Evolutionary conservation across 2,329 filamentous ascomycete genomes (phyloP), one percentile per base, ranked within the genome.

Genomic region (Emergomyces pasteurianus): DNA sequence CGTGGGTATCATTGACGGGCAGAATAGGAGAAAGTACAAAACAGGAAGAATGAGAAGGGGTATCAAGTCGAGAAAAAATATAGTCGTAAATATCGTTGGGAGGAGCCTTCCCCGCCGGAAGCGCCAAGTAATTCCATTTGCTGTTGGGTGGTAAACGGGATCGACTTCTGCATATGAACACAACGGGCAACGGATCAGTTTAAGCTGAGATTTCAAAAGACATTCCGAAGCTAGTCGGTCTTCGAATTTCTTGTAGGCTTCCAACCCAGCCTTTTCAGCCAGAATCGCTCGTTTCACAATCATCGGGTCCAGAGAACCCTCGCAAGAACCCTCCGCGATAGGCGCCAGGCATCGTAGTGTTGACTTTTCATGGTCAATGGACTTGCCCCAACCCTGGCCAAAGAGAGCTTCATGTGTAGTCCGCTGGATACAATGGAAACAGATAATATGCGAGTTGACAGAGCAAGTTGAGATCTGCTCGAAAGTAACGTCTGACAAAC

Each of bases 81-180:
- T 64, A 3, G 65, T 69, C 57, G 83, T 75, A 52, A 65, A 81
- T 70, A 67, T 85, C 73, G 81, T 76, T 26, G 83, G 69, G 16
- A 83, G 72, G 42, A 62, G 84, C 69, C 62, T 86, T 74, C 81
- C 78, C 46, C 79, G 74, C 62, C 82, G 82, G 61, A 89, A 72
- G 52, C 78, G 82, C 71, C 86, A 83, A 28, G 76, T 75, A 28
- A 81, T 74, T 61, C 83, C 80, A 58, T 75, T 74, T 53, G 74
- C 74, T 12, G 65, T 74, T 46, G 84, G 85, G 26, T 86, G 78
- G 70, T 89, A 89, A 21, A 88, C 77, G 60, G 89, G 86, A 72
- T 96, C 90, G 31, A 91, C 81, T 77, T 97, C 94, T 38, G 90
- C 90, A 70, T 97, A 99, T 65, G 81, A 81, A 78, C 92, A 99